A percentile compares a stretch with the other conserved stretches of the same genome.
phyloP scores from a whole-genome alignment of 345 rosid genomes.

The Microthlaspi erraticum region DNA sequence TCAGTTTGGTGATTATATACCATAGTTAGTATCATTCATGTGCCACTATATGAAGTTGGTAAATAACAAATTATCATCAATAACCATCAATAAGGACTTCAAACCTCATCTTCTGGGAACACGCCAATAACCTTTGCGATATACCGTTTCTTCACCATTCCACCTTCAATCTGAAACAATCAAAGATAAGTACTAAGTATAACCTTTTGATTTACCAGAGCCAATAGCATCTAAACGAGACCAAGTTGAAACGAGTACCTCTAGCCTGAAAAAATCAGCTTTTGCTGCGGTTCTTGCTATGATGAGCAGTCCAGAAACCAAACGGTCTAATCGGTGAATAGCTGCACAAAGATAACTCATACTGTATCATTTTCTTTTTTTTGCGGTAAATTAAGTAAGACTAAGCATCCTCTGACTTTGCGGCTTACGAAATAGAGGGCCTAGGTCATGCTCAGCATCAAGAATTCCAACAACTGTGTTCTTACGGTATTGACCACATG shows the following conservation, averaged over 20 bases:
- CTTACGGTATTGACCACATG: conserved; percentile 96
- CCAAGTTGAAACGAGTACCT: conserved; percentile 50
- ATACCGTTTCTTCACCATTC: conserved; percentile 71
- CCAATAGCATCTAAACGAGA: conserved; percentile 16
- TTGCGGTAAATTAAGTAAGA: conserved; percentile 1
- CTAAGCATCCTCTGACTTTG: not conserved
- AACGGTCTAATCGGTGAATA: conserved; percentile 82
- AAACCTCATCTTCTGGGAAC: conserved; percentile 84
- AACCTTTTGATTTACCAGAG: not conserved
- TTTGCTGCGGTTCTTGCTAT: conserved; percentile 81
- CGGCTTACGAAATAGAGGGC: conserved; percentile 73
- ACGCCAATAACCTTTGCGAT: conserved; percentile 76
- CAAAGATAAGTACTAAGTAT: conserved; percentile 10
- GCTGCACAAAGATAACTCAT: conserved; percentile 58
- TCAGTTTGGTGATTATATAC: not conserved
- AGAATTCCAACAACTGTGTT: conserved; percentile 96
- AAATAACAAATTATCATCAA: not conserved
- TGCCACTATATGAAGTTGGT: conserved; percentile 2
- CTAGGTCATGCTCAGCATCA: conserved; percentile 81
- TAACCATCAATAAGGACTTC: conserved; percentile 1
- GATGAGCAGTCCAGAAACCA: conserved; percentile 92
- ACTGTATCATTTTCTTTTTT: conserved; percentile 15
- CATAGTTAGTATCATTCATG: too few species aligned
- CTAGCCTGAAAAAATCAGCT: conserved; percentile 86
- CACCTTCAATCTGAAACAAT: conserved; percentile 74